Percentiles rank a stretch among this genome's conserved stretches.
Evolutionary conservation across 176 grass and related monocot genomes (phyloP).

Genomic region (Carex pumila): DNA sequence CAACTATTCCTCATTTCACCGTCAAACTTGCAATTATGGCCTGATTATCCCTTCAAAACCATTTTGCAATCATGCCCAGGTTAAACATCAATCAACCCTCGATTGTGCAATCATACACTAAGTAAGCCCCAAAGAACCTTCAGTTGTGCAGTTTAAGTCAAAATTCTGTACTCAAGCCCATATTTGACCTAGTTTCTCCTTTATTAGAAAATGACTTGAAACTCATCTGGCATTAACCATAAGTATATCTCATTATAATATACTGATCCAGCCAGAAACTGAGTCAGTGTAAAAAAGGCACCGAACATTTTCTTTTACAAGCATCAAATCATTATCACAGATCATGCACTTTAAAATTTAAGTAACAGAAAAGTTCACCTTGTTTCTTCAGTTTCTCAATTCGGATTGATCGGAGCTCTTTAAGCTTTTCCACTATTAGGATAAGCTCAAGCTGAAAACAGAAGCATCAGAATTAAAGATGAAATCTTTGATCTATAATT

Average conservation of each 20-base stretch:
- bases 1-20: neutral
- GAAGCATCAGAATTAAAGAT: constrained; percentile 10
- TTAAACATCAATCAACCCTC: neutral
- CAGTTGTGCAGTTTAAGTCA: neutral
- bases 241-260: neutral
- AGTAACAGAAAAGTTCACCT: constrained; percentile 33
- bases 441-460: constrained; percentile 83
- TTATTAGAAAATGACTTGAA: neutral
- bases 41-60: neutral
- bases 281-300: neutral
- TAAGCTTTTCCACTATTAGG: constrained; percentile 85
- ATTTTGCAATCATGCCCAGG: neutral
- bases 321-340: neutral
- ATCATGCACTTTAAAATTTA: neutral
- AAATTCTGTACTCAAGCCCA: neutral
- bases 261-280: too few relatives aligned
- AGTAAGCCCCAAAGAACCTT: neutral
- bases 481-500: constrained; percentile 3
- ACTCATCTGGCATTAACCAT: neutral
- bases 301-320: neutral
- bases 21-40: neutral
- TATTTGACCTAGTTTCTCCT: neutral
- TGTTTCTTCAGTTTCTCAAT: constrained; percentile 97
- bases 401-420: constrained; percentile 94
- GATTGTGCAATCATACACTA: neutral